A percentile compares a stretch with the other conserved stretches of the same genome.
These are phyloP conservation scores for Fusarium nygamai DNA, from an alignment of 2,329 filamentous ascomycete species.

Conservation along the genomic window DNA sequence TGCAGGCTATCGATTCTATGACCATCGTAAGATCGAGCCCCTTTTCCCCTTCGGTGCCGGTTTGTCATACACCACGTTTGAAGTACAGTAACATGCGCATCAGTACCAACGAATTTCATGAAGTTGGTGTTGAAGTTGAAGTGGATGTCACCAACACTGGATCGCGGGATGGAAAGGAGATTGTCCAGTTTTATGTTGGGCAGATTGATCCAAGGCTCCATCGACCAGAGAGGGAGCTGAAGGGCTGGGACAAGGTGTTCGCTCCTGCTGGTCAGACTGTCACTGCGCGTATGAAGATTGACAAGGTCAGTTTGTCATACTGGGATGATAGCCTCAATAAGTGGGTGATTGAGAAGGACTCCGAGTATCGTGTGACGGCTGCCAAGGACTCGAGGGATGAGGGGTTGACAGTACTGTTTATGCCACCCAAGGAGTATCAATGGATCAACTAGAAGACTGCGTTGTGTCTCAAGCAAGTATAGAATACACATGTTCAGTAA, in stretches of 20 bases:
- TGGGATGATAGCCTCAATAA: constrained; percentile 21
- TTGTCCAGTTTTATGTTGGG: constrained; percentile 27
- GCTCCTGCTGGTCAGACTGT: constrained; percentile 9
- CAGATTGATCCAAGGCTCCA: constrained; percentile 1
- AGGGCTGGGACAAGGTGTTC: constrained; percentile 27
- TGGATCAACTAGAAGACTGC: constrained; percentile 14
- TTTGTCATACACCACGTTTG: constrained; percentile 23
- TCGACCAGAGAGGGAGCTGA: constrained; percentile 18
- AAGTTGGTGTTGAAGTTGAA: neutral
- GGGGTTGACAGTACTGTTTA: neutral
- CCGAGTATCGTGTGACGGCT: constrained; percentile 19
- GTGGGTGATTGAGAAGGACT: constrained; percentile 23
- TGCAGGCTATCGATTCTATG: constrained; percentile 77
- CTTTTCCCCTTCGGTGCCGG: constrained; percentile 45
- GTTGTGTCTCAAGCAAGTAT: neutral
- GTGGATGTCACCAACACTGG: constrained; percentile 30
- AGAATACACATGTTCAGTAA: neutral
- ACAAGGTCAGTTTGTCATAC: constrained; percentile 27
- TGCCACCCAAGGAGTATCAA: neutral
- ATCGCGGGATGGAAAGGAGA: constrained; percentile 10
- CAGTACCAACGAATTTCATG: neutral
- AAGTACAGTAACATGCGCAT: constrained; percentile 50
- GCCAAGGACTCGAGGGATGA: constrained; percentile 22
- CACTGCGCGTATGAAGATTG: constrained; percentile 11
- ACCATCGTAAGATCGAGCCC: constrained; percentile 56